Evolutionary conservation across 805 yeast genomes (phyloP), one percentile per base, ranked within the genome.

Genomic region (Yarrowia sp.): DNA sequence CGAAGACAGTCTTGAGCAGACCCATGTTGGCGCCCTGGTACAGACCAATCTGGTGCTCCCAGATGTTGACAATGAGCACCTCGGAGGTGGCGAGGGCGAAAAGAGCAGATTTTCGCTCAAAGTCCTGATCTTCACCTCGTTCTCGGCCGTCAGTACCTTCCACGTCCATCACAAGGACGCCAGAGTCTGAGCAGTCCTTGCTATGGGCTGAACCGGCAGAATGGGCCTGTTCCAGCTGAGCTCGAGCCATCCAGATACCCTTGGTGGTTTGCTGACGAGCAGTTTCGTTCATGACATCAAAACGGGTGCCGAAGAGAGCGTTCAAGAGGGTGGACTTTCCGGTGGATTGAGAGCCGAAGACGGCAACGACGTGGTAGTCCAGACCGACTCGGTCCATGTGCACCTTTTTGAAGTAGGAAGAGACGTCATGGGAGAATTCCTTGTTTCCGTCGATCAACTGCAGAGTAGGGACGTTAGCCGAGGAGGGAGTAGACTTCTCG

Each of bases 21-120:
- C 95, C 98, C 96, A 95, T 89, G 73, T 95, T 95, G 28, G 98
- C 98, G 62, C 99, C 99, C 75, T 93, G 98, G 73, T 95, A 95
- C 47, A 95, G 80, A 9, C 99, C 99, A 65, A 95, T 92, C 76
- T 95, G 99, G 70, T 90, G 89, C 75, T 95, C 99, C 98, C 98
- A 95, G 73, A 93, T 85, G 75, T 95, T 95, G 47, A 95, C 88
- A 67, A 95, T 91, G 70, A 95, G 80, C 5, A 92, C 86, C 73
- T 95, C 98, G 14, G 95, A 86, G 0, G 97, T 92, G 10, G 98
- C 85, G 67, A 95, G 79, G 0, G 99, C 98, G 79, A 95, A 95
- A 47, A 95, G 78, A 0, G 98, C 98, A 1, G 97, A 92, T 71
- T 95, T 95, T 66, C 99, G 84, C 76, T 95, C 99, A 75, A 95